Conservation (phyloP, 2,329 filamentous ascomycete species). For the Arthrobotrys sphaeroides region DNA sequence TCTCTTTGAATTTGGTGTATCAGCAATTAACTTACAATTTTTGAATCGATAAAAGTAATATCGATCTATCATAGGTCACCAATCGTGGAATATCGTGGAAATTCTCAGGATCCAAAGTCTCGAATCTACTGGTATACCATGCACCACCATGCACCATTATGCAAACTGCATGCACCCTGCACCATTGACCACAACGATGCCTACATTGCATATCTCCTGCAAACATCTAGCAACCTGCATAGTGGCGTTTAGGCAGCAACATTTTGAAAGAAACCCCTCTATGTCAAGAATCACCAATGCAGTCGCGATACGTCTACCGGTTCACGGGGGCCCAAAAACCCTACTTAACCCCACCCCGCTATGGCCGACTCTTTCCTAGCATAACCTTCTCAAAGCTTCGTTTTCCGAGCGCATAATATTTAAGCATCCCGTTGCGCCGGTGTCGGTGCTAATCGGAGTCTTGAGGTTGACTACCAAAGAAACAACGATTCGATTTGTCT, state of each 20-base stretch:
- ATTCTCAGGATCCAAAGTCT: not conserved
- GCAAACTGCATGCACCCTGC: not conserved
- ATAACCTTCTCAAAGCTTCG: constrained; percentile 16
- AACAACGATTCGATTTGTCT: not conserved
- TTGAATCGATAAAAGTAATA: no score
- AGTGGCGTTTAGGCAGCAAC: constrained; percentile 22
- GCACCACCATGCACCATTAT: not conserved
- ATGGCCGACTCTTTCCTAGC: constrained; percentile 5
- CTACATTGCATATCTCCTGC: constrained; percentile 3
- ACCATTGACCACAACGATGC: not conserved
- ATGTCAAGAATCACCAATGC: not conserved
- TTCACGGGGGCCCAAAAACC: not conserved
- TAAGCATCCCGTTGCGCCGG: not conserved
- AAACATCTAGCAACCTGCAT: not conserved
- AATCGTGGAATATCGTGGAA: not conserved
- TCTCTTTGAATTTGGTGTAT: no score
- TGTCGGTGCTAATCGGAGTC: constrained; percentile 23
- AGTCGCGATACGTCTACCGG: not conserved
- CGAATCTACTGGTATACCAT: not conserved
- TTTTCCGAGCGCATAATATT: not conserved
- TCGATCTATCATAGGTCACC: no score
- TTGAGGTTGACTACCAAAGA: not conserved
- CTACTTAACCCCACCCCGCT: not conserved
- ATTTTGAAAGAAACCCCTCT: not conserved
- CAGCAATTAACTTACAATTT: no score